Conservation (phyloP, 177 flowering plant genomes). For the Vitis hybrid region DNA sequence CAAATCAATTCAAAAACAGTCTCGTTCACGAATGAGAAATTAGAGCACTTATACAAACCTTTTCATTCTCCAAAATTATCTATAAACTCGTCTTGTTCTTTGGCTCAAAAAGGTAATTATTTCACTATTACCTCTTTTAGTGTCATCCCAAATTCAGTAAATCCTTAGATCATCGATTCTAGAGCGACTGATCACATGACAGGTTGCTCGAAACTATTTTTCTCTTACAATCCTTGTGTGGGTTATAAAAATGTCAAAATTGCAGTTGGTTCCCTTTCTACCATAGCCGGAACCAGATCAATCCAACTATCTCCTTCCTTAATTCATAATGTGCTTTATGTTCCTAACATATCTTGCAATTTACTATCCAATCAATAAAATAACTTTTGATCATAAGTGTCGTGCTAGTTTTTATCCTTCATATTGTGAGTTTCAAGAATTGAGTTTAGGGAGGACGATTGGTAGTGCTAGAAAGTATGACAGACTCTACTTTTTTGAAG, state of each 20-base stretch:
- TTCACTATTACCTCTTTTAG: neutral
- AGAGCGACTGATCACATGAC: neutral
- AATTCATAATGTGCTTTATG: neutral
- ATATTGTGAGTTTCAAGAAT: slow-evolving; percentile 3
- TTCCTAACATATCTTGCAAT: neutral
- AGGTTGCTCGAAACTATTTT: too few species aligned
- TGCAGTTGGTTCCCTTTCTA: neutral
- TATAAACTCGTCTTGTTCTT: neutral
- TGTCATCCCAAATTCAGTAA: neutral
- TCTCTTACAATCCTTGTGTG: too few species aligned
- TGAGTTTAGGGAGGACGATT: neutral
- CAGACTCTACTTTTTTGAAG: neutral
- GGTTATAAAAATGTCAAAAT: too few species aligned
- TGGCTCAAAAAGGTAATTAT: neutral
- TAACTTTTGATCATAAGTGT: neutral
- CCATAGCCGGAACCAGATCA: neutral
- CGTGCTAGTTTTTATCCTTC: neutral
- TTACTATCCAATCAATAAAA: neutral
- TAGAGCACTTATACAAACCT: slow-evolving; percentile 2
- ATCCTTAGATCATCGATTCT: neutral
- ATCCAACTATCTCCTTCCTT: neutral
- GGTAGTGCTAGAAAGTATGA: neutral
- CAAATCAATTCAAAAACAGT: neutral
- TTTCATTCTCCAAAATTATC: neutral
- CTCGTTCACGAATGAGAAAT: neutral